A percentile compares a stretch with the other conserved stretches of the same genome.
Conservation (phyloP, 768 basidiomycete species). For the Agaricus blazei region DNA sequence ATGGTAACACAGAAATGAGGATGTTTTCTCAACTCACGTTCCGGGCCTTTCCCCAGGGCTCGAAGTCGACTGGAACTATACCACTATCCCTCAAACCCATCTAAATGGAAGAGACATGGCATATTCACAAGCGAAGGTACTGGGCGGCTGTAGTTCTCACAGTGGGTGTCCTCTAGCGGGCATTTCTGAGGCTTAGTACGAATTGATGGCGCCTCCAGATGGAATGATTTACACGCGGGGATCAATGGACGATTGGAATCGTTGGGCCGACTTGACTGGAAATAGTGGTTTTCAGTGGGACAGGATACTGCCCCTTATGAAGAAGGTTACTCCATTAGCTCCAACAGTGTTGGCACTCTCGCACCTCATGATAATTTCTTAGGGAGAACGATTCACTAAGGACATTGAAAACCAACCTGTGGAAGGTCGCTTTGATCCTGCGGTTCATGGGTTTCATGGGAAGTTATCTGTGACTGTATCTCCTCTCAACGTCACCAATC, state of each 20-base stretch:
- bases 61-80: slow-evolving; percentile 14
- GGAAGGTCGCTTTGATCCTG: slow-evolving; percentile 10
- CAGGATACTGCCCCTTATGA: slow-evolving; percentile 21
- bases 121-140: slow-evolving; percentile 7
- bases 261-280: slow-evolving; percentile 23
- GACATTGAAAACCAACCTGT: slow-evolving; percentile 6
- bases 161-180: slow-evolving; percentile 1
- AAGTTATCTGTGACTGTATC: not conserved
- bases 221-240: slow-evolving; percentile 28
- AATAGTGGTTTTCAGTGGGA: slow-evolving; percentile 29
- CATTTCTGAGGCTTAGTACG: not conserved
- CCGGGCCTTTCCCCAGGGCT: not conserved
- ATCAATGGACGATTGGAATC: slow-evolving; percentile 26
- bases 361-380: too few species aligned
- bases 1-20: not conserved
- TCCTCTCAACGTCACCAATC: slow-evolving; percentile 1
- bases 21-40: not conserved
- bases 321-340: slow-evolving; percentile 11
- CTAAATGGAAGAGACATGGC: slow-evolving; percentile 7
- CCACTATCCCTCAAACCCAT: slow-evolving; percentile 9
- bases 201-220: slow-evolving; percentile 11
- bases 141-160: slow-evolving; percentile 12
- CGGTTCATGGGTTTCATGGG: slow-evolving; percentile 7
- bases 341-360: not conserved
- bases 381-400: not conserved